Conservation (phyloP, 176 grass and related monocot species). For the Phragmites australis region DNA sequence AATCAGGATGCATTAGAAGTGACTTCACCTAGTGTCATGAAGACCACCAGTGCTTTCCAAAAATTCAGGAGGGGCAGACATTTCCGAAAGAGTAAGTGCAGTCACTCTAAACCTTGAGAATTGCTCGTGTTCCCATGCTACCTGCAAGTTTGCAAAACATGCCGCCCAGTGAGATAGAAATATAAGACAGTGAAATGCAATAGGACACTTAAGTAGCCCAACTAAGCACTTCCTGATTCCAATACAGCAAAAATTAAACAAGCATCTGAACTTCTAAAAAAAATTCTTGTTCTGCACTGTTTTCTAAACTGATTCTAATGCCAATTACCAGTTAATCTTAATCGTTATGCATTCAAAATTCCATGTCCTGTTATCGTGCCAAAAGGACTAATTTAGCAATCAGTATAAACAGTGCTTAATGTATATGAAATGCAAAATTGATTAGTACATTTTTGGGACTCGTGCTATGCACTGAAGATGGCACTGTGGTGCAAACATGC, state of each 20-base stretch:
- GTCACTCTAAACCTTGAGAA: constrained; percentile 99
- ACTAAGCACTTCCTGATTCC: constrained; percentile 20
- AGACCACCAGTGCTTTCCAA: constrained; percentile 82
- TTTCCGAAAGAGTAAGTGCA: constrained; percentile 85
- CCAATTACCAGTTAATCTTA: constrained; percentile 1
- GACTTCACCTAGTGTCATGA: constrained; percentile 71
- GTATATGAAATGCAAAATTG: constrained; percentile 4
- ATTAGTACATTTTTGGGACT: background rate
- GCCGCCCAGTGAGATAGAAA: background rate
- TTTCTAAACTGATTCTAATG: background rate
- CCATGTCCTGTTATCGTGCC: background rate
- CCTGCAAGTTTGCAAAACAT: constrained; percentile 58
- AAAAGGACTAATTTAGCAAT: background rate
- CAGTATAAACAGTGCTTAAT: background rate
- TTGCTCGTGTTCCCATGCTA: constrained; percentile 98
- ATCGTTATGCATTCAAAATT: constrained; percentile 18
- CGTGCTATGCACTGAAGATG: background rate
- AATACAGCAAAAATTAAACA: constrained; percentile 31
- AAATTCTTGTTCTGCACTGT: background rate
- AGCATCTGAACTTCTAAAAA: background rate
- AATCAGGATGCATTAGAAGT: background rate
- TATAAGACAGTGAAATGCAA: constrained; percentile 7
- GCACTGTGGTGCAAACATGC: background rate
- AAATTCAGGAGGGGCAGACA: constrained; percentile 83
- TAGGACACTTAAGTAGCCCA: background rate